Conservation (phyloP, 805 yeast species). For the Suhomyces kilbournensis region DNA sequence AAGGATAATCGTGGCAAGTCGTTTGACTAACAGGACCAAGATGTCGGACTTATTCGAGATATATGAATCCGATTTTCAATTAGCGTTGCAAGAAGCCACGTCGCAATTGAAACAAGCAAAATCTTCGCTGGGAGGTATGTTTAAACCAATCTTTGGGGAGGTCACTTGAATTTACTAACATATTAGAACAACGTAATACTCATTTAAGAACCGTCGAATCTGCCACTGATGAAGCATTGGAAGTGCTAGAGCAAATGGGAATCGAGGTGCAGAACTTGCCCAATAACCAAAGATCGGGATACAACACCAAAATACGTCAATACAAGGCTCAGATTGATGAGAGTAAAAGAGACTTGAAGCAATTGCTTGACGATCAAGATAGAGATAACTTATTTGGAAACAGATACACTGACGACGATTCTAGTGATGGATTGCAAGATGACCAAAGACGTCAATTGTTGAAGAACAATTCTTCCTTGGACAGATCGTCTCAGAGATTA, state of each 20-base stretch:
- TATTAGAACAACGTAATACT: slow-evolving; percentile 48
- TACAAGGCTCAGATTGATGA: slow-evolving; percentile 59
- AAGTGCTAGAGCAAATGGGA: slow-evolving; percentile 80
- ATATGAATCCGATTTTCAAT: slow-evolving; percentile 70
- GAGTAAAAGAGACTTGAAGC: slow-evolving; percentile 53
- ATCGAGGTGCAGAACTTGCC: slow-evolving; percentile 83
- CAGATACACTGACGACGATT: slow-evolving; percentile 36
- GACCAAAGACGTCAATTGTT: slow-evolving; percentile 83
- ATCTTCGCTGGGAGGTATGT: slow-evolving; percentile 44
- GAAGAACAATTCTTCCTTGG: slow-evolving; percentile 74
- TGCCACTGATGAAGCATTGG: slow-evolving; percentile 76
- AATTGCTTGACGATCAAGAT: slow-evolving; percentile 66
- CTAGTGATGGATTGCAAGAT: slow-evolving; percentile 31
- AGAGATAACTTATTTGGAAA: slow-evolving; percentile 70
- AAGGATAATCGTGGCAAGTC: slow-evolving; percentile 1
- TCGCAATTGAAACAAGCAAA: slow-evolving; percentile 58
- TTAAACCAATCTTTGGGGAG: background rate
- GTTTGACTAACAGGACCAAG: slow-evolving; percentile 4
- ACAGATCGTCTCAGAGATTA: slow-evolving; percentile 76
- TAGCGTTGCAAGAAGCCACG: slow-evolving; percentile 66
- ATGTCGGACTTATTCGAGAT: slow-evolving; percentile 56
- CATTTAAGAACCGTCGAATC: slow-evolving; percentile 60
- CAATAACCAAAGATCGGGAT: slow-evolving; percentile 65
- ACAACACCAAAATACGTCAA: slow-evolving; percentile 73
- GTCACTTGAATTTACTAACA: slow-evolving; percentile 17